phyloP scores from a whole-genome alignment of 768 basidiomycete species.

The Psilocybe subaeruginosa region DNA sequence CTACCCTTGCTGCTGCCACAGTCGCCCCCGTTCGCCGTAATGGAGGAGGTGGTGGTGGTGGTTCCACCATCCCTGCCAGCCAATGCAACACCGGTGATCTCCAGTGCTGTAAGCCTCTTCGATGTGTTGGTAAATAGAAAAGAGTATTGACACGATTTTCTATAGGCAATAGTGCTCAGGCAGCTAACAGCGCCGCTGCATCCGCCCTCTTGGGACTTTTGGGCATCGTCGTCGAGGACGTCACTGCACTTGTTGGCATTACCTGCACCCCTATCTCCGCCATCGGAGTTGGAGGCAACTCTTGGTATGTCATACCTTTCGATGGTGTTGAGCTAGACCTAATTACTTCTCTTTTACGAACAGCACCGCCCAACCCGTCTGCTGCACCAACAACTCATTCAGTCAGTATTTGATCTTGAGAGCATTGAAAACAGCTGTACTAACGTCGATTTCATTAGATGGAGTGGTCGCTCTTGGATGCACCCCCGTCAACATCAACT shows the following conservation, averaged over 20 bases:
- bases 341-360: not conserved
- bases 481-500: constrained; percentile 6
- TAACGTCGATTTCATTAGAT: not conserved
- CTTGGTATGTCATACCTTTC: not conserved
- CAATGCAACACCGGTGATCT: constrained; percentile 5
- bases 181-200: not conserved
- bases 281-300: not conserved
- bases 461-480: constrained; percentile 4
- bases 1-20: constrained; percentile 8
- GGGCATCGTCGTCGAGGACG: not conserved
- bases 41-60: not conserved
- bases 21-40: not conserved
- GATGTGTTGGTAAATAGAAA: not conserved
- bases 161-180: constrained; percentile 2
- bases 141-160: not conserved
- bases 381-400: constrained; percentile 7
- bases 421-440: not conserved
- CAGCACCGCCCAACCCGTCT: constrained; percentile 5
- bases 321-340: too few relatives aligned
- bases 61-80: not conserved
- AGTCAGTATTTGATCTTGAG: not conserved
- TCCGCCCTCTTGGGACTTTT: not conserved
- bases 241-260: not conserved
- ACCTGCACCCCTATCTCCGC: constrained; percentile 1
- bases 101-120: constrained; percentile 2